phyloP scores from a whole-genome alignment of 306 rosid genomes.

The Castanospermum australe region DNA sequence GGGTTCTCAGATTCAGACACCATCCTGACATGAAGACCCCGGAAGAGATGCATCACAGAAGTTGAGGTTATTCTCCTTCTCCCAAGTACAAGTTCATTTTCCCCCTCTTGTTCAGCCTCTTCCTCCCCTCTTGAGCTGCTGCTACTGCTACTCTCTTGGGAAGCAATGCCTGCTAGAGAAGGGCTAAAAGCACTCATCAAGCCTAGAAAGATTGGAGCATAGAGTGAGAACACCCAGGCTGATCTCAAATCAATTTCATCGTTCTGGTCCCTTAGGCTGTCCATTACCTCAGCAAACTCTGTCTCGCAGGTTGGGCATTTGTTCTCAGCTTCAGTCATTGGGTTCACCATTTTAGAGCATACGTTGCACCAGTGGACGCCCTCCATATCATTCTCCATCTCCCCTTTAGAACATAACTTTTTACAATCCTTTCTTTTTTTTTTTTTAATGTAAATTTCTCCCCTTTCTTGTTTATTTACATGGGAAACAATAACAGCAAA shows the following conservation, averaged over 20 bases:
- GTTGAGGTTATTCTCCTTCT: conserved; percentile 37
- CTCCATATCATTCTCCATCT: conserved; percentile 39
- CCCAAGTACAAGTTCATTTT: conserved; percentile 25
- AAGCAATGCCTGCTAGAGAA: conserved; percentile 25
- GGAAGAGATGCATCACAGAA: conserved; percentile 32
- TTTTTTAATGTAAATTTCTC: not conserved
- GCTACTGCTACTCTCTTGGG: conserved; percentile 16
- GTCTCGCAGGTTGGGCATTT: conserved; percentile 45
- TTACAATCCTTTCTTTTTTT: not conserved
- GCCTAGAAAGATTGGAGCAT: conserved; percentile 42
- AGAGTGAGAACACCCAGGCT: conserved; percentile 39
- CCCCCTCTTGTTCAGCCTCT: conserved; percentile 26
- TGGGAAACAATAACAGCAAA: not conserved
- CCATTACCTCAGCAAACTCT: conserved; percentile 33
- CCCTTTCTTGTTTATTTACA: not conserved
- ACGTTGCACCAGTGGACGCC: conserved; percentile 44
- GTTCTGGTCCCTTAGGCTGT: conserved; percentile 21
- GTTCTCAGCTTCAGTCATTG: conserved; percentile 32
- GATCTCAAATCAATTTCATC: conserved; percentile 35
- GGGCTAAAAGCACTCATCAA: conserved; percentile 42
- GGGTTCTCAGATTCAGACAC: conserved; percentile 26
- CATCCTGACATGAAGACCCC: conserved; percentile 31
- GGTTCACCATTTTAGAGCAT: conserved; percentile 45
- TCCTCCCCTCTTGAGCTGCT: not conserved
- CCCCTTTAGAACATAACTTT: not conserved